Evolutionary conservation across 208 protist genomes (phyloP).

Genomic region (Leishmania lainsoni): DNA sequence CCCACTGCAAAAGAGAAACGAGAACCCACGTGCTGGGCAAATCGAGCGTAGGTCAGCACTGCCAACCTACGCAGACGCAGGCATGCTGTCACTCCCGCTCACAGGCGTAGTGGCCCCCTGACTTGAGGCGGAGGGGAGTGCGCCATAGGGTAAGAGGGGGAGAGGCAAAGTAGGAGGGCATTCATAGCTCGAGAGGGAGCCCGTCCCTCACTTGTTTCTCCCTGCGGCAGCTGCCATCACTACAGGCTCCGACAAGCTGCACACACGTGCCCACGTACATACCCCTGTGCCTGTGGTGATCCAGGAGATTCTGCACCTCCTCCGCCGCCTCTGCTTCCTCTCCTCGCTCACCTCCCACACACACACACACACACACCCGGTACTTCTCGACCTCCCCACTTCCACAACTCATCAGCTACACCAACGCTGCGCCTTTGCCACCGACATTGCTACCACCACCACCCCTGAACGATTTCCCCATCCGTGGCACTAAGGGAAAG

Average conservation of each 20-base stretch:
- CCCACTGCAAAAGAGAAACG: background rate
- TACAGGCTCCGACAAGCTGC: background rate
- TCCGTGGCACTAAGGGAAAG: background rate
- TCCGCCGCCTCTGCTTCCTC: background rate
- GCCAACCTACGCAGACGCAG: background rate
- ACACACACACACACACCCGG: too few species aligned
- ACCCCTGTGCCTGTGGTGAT: background rate
- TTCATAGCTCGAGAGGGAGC: background rate
- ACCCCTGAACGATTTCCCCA: background rate
- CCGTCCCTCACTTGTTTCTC: background rate
- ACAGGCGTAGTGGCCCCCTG: background rate
- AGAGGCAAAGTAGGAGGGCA: background rate
- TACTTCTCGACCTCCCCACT: background rate
- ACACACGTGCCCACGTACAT: background rate
- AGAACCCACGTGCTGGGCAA: background rate
- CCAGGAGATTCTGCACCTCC: background rate
- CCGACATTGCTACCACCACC: background rate
- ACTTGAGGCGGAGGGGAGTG: background rate
- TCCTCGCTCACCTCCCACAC: background rate
- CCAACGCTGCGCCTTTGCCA: background rate
- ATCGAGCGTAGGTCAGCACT: background rate
- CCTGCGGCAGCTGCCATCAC: background rate
- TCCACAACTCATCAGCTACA: background rate
- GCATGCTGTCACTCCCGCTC: background rate
- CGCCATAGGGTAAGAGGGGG: background rate